A percentile compares a stretch with the other conserved stretches of the same genome.
These are phyloP conservation scores for Aspergillus proliferans DNA, from an alignment of 2,329 filamentous ascomycete genomes.

Conservation along the genomic window DNA sequence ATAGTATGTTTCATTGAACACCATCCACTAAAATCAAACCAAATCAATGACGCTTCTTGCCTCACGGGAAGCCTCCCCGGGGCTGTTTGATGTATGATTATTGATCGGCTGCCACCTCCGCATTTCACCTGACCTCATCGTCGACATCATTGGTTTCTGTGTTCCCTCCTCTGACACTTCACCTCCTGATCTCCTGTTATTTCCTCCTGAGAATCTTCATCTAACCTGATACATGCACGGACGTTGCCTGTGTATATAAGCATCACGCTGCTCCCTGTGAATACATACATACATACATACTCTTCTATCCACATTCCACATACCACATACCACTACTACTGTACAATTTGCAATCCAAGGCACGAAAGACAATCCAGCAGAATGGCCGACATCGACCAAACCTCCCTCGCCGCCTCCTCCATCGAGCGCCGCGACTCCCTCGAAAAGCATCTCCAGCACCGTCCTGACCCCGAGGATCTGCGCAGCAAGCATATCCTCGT, in stretches of 20 bases:
- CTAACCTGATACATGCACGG: no score
- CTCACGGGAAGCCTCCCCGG: background rate
- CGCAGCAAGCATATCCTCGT: constrained; percentile 64
- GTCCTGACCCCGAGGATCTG: constrained; percentile 60
- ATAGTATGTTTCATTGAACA: no score
- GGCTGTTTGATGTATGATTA: background rate
- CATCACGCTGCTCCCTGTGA: background rate
- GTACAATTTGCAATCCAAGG: background rate
- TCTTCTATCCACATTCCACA: background rate
- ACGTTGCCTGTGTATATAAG: background rate
- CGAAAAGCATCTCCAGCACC: constrained; percentile 65
- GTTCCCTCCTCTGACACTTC: no score
- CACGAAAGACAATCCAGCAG: background rate
- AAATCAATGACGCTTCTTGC: background rate
- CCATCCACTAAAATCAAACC: no score
- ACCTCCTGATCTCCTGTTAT: no score
- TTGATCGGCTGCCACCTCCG: background rate
- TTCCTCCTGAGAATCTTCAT: no score
- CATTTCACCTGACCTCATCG: background rate
- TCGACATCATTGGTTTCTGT: no score
- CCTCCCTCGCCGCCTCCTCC: constrained; percentile 49
- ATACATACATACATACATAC: background rate
- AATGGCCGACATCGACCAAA: constrained; percentile 45
- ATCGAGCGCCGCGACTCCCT: constrained; percentile 59
- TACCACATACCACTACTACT: background rate